Evolutionary conservation across 371 early-diverging fungal genomes (phyloP), one percentile per base, ranked within the genome.

Genomic region (Mortierella sp.): DNA sequence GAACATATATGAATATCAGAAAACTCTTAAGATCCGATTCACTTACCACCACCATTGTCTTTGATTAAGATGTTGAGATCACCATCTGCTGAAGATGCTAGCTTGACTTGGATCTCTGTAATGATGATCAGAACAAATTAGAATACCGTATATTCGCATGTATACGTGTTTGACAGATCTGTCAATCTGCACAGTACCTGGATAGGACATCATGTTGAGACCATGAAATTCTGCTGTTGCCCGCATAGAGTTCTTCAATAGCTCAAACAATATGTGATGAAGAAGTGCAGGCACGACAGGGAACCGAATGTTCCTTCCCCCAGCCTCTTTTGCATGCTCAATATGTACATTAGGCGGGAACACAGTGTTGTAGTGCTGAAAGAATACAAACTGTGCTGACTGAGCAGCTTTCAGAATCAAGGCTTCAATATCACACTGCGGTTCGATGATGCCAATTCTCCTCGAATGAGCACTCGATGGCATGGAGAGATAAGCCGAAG

Each of bases 181-280:
- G n/a, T n/a, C n/a, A n/a, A n/a, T n/a, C n/a, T n/a, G n/a, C n/a
- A n/a, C n/a, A n/a, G n/a, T n/a, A 68, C 71, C 71, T 62, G 78
- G 78, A 59, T 70, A 76, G 5, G 78, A 57, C 13, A 31, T 13
- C 46, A 65, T 65, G 6, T 70, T 67, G 23, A 76, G 54, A 13
- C 78, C 78, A 66, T 76, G 78, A 23, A 76, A 76, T 46, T 76
- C 78, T 23, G 78, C 78, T 2, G 78, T 76, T 4, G 78, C 78
- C n/a, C 78, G 61, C 78, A 76, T 70, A 8, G 78, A 61, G 48
- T 76, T 76, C 52, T 76, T 76, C 31, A 76, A 58, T 47, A 76
- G 16, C 34, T 76, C 78, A 55, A 76, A 76, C 52, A 76, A 30
- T 41, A 76, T 76, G 31, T 76, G 78, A 28, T 76, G 78, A 23